Base-by-base conservation (phyloP, 305 asterid species). In the Striga hermonthica region DNA sequence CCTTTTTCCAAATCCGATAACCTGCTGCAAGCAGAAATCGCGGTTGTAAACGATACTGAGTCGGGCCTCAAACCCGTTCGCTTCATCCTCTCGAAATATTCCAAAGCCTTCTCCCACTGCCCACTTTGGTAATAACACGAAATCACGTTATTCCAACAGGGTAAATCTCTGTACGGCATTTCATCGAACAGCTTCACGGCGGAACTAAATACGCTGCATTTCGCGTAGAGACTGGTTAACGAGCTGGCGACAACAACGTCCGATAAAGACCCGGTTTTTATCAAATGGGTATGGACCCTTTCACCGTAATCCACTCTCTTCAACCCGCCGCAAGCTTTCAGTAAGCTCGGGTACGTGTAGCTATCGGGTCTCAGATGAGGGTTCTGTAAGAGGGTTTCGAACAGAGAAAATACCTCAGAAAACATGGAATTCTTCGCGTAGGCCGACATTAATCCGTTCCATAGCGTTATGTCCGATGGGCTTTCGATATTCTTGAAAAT, bases 81-180 rank as follows among this genome's bases (percentile, higher is more conserved):
- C 76, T 72, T 79, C 97, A 90, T 85, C 57, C 80, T 81, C 61
- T 85, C 89, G 59, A 83, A 90, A 70, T 72, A 77, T 1, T 76
- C 86, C 77, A 90, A 70, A 4, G 95, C 91, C 71, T 85, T 87
- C 15, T 70, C 80, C 62, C 73, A 83, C 76, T 82, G 84, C 61
- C 91, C 95, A 74, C 87, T 83, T 43, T 87, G 94, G 60, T 79
- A 81, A 69, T 81, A 87, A 69, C 90, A 86, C n/a, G 97, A 83
- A 60, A 87, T 75, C 59, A 90, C 86, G 60, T 81, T 81, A 41
- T 90, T 87, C 97, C 97, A 90, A 68, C 87, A 79, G 0, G 90
- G 87, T 74, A 87, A 80, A 47, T 90, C 97, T 71, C 84, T 78
- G 1, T 79, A 81, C 37, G 84, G 84, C 85, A 90, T 90, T 83